Percentiles rank a stretch among this genome's conserved stretches.
Evolutionary conservation across 192 early-diverging fungal species (phyloP).

Genomic region (Backusella macrospora): DNA sequence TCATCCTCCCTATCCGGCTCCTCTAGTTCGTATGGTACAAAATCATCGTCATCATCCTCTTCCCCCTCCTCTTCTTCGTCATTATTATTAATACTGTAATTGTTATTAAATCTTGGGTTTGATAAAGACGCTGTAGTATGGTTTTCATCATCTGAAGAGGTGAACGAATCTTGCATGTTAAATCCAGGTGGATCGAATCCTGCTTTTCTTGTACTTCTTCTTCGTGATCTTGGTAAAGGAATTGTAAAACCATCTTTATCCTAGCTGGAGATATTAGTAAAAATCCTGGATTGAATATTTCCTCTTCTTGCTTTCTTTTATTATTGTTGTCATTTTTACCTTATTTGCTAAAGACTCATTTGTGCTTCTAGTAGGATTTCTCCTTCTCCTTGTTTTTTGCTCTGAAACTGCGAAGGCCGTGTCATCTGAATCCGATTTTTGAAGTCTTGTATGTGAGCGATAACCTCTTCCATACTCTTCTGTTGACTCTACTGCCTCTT

Average conservation of each 20-base stretch:
- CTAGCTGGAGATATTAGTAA: neutral
- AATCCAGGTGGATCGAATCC: neutral
- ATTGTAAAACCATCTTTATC: slow-evolving; percentile 15
- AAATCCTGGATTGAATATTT: neutral
- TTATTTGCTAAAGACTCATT: neutral
- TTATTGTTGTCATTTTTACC: neutral
- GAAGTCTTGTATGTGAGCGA: neutral
- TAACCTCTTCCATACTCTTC: neutral
- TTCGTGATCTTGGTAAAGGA: neutral
- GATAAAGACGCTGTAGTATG: neutral
- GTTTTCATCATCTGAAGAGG: neutral
- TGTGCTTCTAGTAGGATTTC: neutral
- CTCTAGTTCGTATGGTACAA: neutral
- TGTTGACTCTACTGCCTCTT: neutral
- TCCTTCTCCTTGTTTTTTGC: neutral
- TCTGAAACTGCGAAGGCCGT: neutral
- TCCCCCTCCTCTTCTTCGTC: neutral
- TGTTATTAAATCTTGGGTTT: neutral
- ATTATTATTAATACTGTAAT: neutral
- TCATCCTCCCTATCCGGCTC: neutral
- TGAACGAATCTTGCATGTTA: neutral
- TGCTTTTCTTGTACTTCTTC: neutral
- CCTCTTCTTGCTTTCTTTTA: neutral
- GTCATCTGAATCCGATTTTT: neutral
- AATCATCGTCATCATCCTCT: slow-evolving; percentile 2